A percentile compares a stretch with the other conserved stretches of the same genome.
Evolutionary conservation across 805 yeast genomes (phyloP).

Genomic region (Candida parachauliodes): DNA sequence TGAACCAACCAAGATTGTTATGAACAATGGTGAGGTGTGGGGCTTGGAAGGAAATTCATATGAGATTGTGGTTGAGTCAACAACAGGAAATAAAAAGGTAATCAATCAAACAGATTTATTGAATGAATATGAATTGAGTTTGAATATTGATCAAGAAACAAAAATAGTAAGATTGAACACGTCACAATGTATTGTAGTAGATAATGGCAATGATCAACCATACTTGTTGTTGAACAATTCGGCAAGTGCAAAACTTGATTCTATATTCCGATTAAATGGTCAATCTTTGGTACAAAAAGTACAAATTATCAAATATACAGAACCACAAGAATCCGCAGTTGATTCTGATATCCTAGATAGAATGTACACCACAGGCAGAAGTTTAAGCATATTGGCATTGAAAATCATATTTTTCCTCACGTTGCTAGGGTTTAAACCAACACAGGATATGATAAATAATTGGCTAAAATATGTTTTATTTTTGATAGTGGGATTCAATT

Average conservation of each 20-base stretch:
- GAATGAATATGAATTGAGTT: slow-evolving; percentile 21
- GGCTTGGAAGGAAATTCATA: slow-evolving; percentile 21
- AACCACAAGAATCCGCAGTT: not conserved
- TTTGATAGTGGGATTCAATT: slow-evolving; percentile 1
- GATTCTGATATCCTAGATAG: slow-evolving; percentile 5
- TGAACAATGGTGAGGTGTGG: slow-evolving; percentile 21
- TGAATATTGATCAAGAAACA: slow-evolving; percentile 13
- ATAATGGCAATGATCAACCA: slow-evolving; percentile 25
- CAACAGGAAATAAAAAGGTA: slow-evolving; percentile 7
- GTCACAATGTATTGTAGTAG: slow-evolving; percentile 43
- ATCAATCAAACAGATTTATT: slow-evolving; percentile 27
- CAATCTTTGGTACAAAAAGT: slow-evolving; percentile 25
- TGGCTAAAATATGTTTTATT: slow-evolving; percentile 6
- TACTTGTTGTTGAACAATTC: slow-evolving; percentile 37
- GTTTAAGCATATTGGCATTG: slow-evolving; percentile 5
- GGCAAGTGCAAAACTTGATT: slow-evolving; percentile 27
- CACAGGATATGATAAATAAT: slow-evolving; percentile 2
- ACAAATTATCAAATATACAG: slow-evolving; percentile 14
- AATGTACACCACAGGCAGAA: slow-evolving; percentile 5
- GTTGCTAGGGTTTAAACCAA: slow-evolving; percentile 8
- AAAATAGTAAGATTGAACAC: slow-evolving; percentile 23
- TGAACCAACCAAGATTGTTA: slow-evolving; percentile 20
- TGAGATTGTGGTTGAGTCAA: slow-evolving; percentile 16
- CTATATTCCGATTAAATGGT: slow-evolving; percentile 9
- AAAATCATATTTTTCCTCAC: slow-evolving; percentile 8